Evolutionary conservation across 192 early-diverging fungal species (phyloP).

Genomic region (Gamsiella multidivaricata): DNA sequence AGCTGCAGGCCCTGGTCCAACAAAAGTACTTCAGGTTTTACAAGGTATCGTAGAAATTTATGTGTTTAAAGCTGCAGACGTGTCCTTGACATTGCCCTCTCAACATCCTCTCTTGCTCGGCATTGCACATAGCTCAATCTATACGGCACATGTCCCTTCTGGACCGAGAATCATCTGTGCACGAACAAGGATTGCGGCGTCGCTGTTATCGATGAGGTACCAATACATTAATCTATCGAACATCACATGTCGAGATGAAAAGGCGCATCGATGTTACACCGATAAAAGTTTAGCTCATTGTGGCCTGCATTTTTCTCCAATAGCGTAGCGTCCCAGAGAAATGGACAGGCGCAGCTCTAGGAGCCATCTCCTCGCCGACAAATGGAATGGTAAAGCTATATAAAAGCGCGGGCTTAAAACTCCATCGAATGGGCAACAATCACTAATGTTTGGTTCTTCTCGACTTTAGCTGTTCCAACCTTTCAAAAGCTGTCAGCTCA

Average conservation of each 20-base stretch:
- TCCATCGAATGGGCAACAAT: no score
- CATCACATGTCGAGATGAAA: no score
- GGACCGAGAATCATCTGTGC: constrained; percentile 87
- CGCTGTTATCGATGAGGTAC: constrained; percentile 79
- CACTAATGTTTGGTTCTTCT: no score
- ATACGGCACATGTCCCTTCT: constrained; percentile 90
- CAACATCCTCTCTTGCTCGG: neutral
- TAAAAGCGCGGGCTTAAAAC: no score
- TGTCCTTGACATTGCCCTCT: neutral
- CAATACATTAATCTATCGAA: no score
- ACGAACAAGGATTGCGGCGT: constrained; percentile 88
- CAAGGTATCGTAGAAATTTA: constrained; percentile 60
- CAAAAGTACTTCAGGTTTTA: constrained; percentile 91
- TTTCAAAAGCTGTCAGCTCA: constrained; percentile 67
- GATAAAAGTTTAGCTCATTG: no score
- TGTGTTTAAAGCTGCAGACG: neutral
- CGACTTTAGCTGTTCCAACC: constrained; percentile 64
- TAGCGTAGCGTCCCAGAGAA: constrained; percentile 60
- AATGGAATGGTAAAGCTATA: constrained; percentile 57
- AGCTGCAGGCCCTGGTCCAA: constrained; percentile 77
- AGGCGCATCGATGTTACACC: no score
- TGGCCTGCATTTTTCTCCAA: no score
- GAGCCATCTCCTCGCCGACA: constrained; percentile 76
- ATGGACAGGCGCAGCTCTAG: constrained; percentile 70
- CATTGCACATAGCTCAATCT: constrained; percentile 74